These are phyloP conservation scores for Periglandula ipomoeae DNA, from an alignment of 2,329 filamentous ascomycete genomes.

Conservation along the genomic window DNA sequence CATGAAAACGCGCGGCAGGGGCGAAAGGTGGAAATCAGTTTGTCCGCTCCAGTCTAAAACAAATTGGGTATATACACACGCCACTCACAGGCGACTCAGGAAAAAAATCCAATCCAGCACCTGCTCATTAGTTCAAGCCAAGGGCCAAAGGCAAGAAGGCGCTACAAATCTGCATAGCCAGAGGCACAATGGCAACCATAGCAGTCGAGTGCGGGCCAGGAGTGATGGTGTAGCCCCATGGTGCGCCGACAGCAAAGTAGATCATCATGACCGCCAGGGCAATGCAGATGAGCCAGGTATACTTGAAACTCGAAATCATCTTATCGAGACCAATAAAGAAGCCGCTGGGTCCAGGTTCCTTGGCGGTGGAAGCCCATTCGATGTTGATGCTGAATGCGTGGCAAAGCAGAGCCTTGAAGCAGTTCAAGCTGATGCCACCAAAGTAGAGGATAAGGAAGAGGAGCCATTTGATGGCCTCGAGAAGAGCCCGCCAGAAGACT, in stretches of 20 bases:
- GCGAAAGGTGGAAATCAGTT: neutral
- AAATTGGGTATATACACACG: neutral
- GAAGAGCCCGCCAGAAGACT: constrained; percentile 17
- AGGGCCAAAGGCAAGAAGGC: constrained; percentile 18
- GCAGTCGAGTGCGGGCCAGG: constrained; percentile 16
- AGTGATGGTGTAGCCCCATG: constrained; percentile 17
- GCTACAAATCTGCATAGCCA: constrained; percentile 17
- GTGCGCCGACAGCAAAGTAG: constrained; percentile 17
- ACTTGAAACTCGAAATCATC: constrained; percentile 38
- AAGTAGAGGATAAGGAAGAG: constrained; percentile 21
- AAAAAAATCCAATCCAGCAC: neutral
- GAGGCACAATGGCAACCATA: constrained; percentile 17
- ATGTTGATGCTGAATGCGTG: constrained; percentile 20
- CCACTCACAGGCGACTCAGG: neutral
- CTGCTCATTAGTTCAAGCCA: constrained; percentile 13
- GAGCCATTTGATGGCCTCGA: constrained; percentile 17
- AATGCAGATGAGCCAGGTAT: constrained; percentile 18
- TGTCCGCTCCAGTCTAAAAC: neutral
- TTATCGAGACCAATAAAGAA: constrained; percentile 25
- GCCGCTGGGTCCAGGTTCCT: constrained; percentile 19
- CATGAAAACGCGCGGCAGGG: neutral
- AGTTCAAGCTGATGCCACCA: constrained; percentile 20
- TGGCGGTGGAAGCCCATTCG: constrained; percentile 20
- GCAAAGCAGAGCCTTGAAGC: constrained; percentile 18
- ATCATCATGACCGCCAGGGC: constrained; percentile 16